Conservation (phyloP, 2,329 filamentous ascomycete genomes). For the Leptographium galeiforme region DNA sequence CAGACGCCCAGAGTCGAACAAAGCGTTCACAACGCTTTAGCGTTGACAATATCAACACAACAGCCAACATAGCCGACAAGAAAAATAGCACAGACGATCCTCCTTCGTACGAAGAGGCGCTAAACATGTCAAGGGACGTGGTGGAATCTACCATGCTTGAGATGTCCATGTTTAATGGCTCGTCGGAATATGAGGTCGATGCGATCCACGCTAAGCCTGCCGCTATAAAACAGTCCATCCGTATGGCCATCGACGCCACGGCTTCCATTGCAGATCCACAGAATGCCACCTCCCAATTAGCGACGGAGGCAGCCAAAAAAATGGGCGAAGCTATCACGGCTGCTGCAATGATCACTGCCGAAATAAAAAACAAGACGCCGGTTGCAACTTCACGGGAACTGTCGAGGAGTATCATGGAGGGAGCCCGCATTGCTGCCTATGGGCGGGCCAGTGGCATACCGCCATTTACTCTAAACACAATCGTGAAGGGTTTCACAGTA, state of each 20-base stretch:
- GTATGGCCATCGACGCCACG: neutral
- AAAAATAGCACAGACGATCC: neutral
- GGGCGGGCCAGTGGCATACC: neutral
- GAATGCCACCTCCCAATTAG: neutral
- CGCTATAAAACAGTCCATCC: neutral
- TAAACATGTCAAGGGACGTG: neutral
- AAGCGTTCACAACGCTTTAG: neutral
- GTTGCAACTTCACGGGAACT: neutral
- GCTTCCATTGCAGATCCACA: neutral
- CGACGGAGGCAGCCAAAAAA: neutral
- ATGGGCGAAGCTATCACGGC: neutral
- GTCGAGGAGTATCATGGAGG: neutral
- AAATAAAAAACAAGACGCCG: neutral
- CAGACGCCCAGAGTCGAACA: neutral
- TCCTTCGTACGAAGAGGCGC: neutral
- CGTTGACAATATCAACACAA: neutral
- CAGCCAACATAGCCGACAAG: neutral
- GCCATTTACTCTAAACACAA: neutral
- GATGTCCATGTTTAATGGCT: neutral
- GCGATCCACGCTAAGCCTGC: neutral
- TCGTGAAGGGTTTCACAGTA: neutral
- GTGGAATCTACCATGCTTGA: neutral
- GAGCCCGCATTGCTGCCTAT: neutral
- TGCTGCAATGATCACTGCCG: neutral
- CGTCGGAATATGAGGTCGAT: neutral